Conservation (phyloP, 208 protist genomes). For the Balamuthia mandrillaris region DNA sequence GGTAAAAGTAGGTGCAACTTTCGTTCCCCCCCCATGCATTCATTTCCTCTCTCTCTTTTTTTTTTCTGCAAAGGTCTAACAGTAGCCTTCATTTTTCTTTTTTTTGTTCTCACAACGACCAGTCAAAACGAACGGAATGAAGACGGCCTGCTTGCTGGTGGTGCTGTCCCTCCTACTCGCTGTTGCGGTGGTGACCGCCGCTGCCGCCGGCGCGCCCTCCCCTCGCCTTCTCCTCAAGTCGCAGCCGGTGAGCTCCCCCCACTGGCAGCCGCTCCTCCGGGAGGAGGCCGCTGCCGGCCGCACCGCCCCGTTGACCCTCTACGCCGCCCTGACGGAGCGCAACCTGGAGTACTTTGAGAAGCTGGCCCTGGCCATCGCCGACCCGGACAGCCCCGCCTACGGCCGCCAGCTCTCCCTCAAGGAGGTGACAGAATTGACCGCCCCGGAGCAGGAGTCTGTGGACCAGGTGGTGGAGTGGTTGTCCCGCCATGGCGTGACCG, state of each 20-base stretch:
- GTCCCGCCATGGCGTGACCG: background rate
- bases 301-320: slow-evolving; percentile 21
- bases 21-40: too few relatives aligned
- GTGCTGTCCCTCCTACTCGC: too few relatives aligned
- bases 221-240: slow-evolving; percentile 16
- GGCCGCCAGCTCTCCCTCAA: slow-evolving; percentile 25
- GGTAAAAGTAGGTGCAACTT: too few relatives aligned
- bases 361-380: background rate
- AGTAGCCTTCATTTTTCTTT: too few relatives aligned
- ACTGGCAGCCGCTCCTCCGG: slow-evolving; percentile 5
- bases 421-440: background rate
- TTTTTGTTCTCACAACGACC: too few relatives aligned
- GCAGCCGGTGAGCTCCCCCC: too few relatives aligned
- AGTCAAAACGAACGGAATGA: too few relatives aligned
- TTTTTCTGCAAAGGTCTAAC: too few relatives aligned
- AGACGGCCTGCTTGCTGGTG: too few relatives aligned
- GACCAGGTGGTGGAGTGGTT: background rate
- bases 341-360: background rate
- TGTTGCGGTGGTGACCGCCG: too few relatives aligned
- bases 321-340: slow-evolving; percentile 14
- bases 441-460: background rate
- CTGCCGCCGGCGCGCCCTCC: too few relatives aligned
- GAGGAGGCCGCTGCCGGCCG: background rate
- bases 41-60: too few relatives aligned
- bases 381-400: background rate